Percentiles rank a stretch among this genome's conserved stretches.
These are phyloP conservation scores for Talaromyces stipitatus DNA, from an alignment of 495 filamentous ascomycete genomes.

Conservation along the genomic window DNA sequence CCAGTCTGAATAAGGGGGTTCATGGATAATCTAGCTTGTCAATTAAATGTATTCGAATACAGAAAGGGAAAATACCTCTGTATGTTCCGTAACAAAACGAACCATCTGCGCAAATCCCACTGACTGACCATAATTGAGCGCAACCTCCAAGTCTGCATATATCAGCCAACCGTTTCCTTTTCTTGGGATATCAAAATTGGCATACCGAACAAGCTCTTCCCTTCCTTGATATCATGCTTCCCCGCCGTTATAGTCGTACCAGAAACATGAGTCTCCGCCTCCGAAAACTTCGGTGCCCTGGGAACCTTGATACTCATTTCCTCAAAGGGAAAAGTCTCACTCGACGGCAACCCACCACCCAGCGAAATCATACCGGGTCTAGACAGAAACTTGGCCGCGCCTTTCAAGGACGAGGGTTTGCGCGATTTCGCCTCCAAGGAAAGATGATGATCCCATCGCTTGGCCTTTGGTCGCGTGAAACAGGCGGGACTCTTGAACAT, in stretches of 20 bases:
- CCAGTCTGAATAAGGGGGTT: conserved; percentile 82
- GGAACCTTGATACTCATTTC: conserved; percentile 63
- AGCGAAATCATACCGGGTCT: conserved; percentile 76
- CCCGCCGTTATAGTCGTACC: conserved; percentile 55
- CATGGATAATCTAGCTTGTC: conserved; percentile 26
- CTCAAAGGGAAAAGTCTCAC: conserved; percentile 83
- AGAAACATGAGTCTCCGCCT: conserved; percentile 47
- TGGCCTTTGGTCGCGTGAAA: conserved; percentile 67
- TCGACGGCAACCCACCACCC: conserved; percentile 83
- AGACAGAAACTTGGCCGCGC: conserved; percentile 66
- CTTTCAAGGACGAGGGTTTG: conserved; percentile 64
- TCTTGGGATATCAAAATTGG: conserved; percentile 1
- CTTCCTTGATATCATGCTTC: conserved; percentile 72
- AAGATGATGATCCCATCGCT: conserved; percentile 62
- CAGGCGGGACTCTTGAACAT: conserved; percentile 69
- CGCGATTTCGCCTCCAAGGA: conserved; percentile 35
- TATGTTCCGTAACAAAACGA: conserved; percentile 88
- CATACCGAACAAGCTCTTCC: conserved; percentile 52
- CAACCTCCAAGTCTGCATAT: conserved; percentile 61
- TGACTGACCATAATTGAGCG: conserved; percentile 86
- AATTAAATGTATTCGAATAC: background rate
- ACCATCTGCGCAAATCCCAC: conserved; percentile 79
- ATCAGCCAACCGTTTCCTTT: background rate
- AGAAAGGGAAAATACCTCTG: conserved; percentile 45
- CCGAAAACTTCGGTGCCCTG: conserved; percentile 56